These are phyloP conservation scores for Halophytophthora batemanensis DNA, from an alignment of 352 stramenopile species.

Conservation along the genomic window DNA sequence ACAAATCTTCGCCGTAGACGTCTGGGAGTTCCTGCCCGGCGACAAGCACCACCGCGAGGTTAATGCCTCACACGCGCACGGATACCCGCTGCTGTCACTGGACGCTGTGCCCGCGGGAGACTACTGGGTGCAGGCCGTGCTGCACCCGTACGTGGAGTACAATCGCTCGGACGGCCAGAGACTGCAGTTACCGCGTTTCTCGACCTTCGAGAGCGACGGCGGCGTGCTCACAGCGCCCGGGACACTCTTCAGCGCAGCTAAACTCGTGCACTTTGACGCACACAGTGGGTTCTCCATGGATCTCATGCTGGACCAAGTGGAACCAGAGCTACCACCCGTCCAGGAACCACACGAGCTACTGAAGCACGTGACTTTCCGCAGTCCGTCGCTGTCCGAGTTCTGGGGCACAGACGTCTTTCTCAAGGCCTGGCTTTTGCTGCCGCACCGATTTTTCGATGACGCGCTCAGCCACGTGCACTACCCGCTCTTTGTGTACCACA, in stretches of 20 bases:
- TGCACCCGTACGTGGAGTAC: conserved; percentile 64
- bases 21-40: conserved; percentile 40
- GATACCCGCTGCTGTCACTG: conserved; percentile 45
- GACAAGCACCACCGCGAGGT: conserved; percentile 36
- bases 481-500: conserved; percentile 74
- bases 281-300: conserved; percentile 28
- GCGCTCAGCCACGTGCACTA: conserved; percentile 53
- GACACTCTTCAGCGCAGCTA: conserved; percentile 53
- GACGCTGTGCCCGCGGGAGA: conserved; percentile 40
- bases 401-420: conserved; percentile 69
- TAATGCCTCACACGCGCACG: conserved; percentile 37
- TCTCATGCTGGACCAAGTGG: conserved; percentile 50
- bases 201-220: conserved; percentile 53
- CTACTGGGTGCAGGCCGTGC: conserved; percentile 63
- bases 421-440: conserved; percentile 70
- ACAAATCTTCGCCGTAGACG: conserved; percentile 61
- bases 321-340: conserved; percentile 30
- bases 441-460: conserved; percentile 60
- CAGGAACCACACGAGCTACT: conserved; percentile 50
- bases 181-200: conserved; percentile 48
- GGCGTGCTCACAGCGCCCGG: conserved; percentile 54
- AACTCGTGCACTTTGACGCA: conserved; percentile 41
- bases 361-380: conserved; percentile 67
- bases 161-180: conserved; percentile 50
- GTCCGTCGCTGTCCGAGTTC: conserved; percentile 53